Percentiles rank a stretch among this genome's conserved stretches.
Conservation (phyloP, 768 basidiomycete species). For the Harrya chromipes region DNA sequence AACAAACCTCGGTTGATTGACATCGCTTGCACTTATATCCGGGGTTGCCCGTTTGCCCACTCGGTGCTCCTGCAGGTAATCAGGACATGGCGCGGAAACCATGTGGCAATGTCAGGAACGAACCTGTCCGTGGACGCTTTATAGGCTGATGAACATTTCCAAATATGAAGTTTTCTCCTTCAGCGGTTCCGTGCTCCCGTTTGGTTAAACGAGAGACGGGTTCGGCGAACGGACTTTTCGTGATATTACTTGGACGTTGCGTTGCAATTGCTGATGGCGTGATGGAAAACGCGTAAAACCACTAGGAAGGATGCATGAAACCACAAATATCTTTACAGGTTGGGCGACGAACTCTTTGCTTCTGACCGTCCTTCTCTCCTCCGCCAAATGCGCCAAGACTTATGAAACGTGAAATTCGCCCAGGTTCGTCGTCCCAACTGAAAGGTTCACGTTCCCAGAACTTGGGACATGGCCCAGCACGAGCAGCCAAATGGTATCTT, state of each 20-base stretch:
- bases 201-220: constrained; percentile 41
- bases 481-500: constrained; percentile 81
- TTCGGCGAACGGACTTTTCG: constrained; percentile 67
- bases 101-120: constrained; percentile 14
- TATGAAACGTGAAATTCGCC: constrained; percentile 70
- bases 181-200: constrained; percentile 46
- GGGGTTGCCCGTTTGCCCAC: constrained; percentile 51
- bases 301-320: constrained; percentile 45
- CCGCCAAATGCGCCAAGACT: constrained; percentile 87
- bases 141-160: constrained; percentile 54
- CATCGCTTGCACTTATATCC: constrained; percentile 80
- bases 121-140: constrained; percentile 59
- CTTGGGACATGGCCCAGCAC: constrained; percentile 57
- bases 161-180: constrained; percentile 67
- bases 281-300: constrained; percentile 97
- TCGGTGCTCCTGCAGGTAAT: constrained; percentile 12
- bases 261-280: constrained; percentile 45
- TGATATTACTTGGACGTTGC: constrained; percentile 57
- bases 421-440: constrained; percentile 70
- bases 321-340: constrained; percentile 1
- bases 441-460: constrained; percentile 98
- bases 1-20: constrained; percentile 65
- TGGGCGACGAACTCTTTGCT: constrained; percentile 66
- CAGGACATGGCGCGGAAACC: neutral
- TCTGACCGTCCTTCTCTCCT: constrained; percentile 57